Evolutionary conservation across 768 basidiomycete species (phyloP).

Genomic region (Xanthoconium stramineum): DNA sequence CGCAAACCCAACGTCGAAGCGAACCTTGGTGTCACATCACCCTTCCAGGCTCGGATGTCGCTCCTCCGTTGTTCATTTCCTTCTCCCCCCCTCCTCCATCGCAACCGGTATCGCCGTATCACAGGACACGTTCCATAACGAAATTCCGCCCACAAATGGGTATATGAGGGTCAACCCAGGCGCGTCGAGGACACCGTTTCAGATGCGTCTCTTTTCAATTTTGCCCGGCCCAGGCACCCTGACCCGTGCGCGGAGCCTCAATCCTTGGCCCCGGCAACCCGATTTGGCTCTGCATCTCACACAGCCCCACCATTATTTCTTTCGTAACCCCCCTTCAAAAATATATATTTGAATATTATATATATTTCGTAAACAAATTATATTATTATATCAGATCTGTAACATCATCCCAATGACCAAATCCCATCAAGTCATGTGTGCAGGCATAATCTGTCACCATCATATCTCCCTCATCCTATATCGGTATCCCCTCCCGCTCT

Average conservation of each 20-base stretch:
- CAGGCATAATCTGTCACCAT: constrained; percentile 32
- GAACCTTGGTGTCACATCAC: constrained; percentile 7
- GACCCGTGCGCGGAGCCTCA: constrained; percentile 23
- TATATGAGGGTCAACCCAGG: constrained; percentile 19
- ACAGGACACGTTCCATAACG: constrained; percentile 13
- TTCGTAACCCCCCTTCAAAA: constrained; percentile 19
- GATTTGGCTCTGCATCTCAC: constrained; percentile 18
- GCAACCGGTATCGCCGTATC: constrained; percentile 23
- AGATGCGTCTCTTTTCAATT: constrained; percentile 27
- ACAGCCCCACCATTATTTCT: constrained; percentile 22
- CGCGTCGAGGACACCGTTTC: constrained; percentile 30
- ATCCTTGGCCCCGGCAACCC: constrained; percentile 16
- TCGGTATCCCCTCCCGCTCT: constrained; percentile 14
- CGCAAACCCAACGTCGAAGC: constrained; percentile 22
- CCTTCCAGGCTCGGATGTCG: constrained; percentile 7
- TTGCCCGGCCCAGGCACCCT: constrained; percentile 25
- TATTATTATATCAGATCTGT: constrained; percentile 10
- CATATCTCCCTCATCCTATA: constrained; percentile 6
- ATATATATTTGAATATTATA: constrained; percentile 5
- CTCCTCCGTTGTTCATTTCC: neutral
- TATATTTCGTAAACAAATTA: constrained; percentile 8
- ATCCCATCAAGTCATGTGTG: constrained; percentile 26
- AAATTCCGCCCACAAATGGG: constrained; percentile 19
- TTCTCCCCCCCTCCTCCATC: neutral
- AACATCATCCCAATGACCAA: constrained; percentile 1